Percentiles rank a stretch among this genome's conserved stretches.
Evolutionary conservation across 495 filamentous ascomycete species (phyloP).

Genomic region (Talaromyces nanjingensis): DNA sequence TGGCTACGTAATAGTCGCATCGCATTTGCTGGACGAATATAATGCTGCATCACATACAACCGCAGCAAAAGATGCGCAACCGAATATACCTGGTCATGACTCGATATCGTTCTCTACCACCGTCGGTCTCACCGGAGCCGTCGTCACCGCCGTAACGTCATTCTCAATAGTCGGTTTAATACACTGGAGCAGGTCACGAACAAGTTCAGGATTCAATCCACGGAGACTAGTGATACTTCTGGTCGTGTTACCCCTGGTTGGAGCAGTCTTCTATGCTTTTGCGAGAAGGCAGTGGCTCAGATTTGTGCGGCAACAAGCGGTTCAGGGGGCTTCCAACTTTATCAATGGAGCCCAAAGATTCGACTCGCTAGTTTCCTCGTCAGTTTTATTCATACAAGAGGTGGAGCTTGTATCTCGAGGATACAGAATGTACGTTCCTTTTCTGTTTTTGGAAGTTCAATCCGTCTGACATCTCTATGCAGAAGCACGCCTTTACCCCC

Average conservation of each 20-base stretch:
- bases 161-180: constrained; percentile 68
- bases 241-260: constrained; percentile 46
- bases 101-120: constrained; percentile 36
- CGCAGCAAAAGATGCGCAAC: constrained; percentile 29
- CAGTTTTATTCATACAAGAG: constrained; percentile 86
- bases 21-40: constrained; percentile 75
- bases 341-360: constrained; percentile 74
- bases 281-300: constrained; percentile 78
- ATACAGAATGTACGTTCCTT: constrained; percentile 68
- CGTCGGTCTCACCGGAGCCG: constrained; percentile 42
- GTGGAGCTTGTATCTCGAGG: constrained; percentile 93
- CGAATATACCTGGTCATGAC: constrained; percentile 26
- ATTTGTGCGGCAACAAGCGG: constrained; percentile 68
- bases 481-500: constrained; percentile 83
- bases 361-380: constrained; percentile 71
- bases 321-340: constrained; percentile 66
- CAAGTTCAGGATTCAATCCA: constrained; percentile 28
- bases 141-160: constrained; percentile 46
- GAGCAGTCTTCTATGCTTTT: constrained; percentile 60
- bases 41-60: constrained; percentile 41
- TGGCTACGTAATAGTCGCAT: constrained; percentile 90
- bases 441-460: neutral
- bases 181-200: constrained; percentile 50
- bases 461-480: constrained; percentile 4
- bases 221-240: constrained; percentile 52